Evolutionary conservation across 257 asterid genomes (phyloP).

Genomic region (Parsonsia alboflavescens): DNA sequence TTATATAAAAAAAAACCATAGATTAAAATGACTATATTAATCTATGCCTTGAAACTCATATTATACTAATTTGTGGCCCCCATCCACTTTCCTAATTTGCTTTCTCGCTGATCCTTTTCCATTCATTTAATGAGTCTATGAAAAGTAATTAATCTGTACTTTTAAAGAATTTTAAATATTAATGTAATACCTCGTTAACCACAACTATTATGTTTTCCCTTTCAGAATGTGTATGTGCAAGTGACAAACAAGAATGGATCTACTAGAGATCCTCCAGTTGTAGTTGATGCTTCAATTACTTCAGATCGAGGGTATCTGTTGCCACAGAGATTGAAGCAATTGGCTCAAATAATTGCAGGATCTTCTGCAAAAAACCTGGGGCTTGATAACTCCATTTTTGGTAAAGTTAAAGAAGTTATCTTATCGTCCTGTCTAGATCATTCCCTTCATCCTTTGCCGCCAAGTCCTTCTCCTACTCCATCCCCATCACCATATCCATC

Average conservation of each 20-base stretch:
- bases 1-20: not conserved
- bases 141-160: not conserved
- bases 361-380: conserved; percentile 68
- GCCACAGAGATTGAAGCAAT: conserved; percentile 61
- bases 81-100: not conserved
- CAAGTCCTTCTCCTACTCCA: conserved; percentile 43
- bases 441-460: conserved; percentile 41
- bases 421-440: conserved; percentile 56
- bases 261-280: conserved; percentile 69
- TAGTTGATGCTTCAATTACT: conserved; percentile 65
- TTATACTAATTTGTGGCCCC: not conserved
- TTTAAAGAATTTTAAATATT: not conserved
- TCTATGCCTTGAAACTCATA: not conserved
- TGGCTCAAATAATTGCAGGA: conserved; percentile 52
- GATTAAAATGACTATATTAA: not conserved
- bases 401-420: conserved; percentile 70
- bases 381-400: conserved; percentile 65
- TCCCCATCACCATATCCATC: conserved; percentile 38
- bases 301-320: conserved; percentile 35
- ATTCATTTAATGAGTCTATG: not conserved
- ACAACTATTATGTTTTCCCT: conserved; percentile 1
- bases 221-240: conserved; percentile 56
- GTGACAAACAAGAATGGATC: conserved; percentile 67
- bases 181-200: not conserved
- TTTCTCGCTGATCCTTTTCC: not conserved